Conservation (phyloP, 1,284 basidiomycete genomes). For the Heimioporus retisporus region DNA sequence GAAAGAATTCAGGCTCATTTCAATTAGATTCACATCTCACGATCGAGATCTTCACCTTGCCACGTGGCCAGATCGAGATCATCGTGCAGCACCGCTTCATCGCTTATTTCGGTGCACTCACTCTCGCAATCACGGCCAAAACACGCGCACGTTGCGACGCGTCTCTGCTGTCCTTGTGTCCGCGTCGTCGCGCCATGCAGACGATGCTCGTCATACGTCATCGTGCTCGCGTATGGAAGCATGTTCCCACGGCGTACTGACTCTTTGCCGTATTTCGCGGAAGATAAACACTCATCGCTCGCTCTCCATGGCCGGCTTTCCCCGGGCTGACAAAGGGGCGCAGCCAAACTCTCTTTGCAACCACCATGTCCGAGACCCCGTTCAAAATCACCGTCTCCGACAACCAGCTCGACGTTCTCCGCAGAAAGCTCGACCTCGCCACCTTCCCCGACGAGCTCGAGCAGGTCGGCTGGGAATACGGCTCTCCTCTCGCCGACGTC, state of each 20-base stretch:
- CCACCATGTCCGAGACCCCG: conserved; percentile 20
- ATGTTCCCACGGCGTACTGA: too few species aligned
- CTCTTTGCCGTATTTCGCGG: too few species aligned
- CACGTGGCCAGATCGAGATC: conserved; percentile 45
- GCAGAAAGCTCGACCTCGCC: conserved; percentile 44
- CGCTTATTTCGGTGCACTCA: too few species aligned
- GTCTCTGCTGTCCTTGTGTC: too few species aligned
- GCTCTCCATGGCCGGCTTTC: too few species aligned
- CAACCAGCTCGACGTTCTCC: conserved; percentile 37
- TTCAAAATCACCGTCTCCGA: conserved; percentile 48
- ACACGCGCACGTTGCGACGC: too few species aligned
- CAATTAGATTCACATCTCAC: conserved; percentile 48
- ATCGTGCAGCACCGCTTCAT: conserved; percentile 17
- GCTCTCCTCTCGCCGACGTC: conserved; percentile 51
- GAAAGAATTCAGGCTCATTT: conserved; percentile 46
- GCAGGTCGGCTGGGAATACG: conserved; percentile 49
- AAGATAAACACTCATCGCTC: too few species aligned
- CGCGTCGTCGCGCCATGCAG: too few species aligned
- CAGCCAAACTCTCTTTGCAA: not conserved
- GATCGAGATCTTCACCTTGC: conserved; percentile 41
- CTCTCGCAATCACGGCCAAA: too few species aligned
- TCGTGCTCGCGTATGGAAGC: too few species aligned
- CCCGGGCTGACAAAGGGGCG: too few species aligned
- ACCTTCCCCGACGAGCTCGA: conserved; percentile 57
- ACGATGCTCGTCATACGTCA: too few species aligned